Percentiles rank a stretch among this genome's conserved stretches.
Evolutionary conservation across 441 rosid species (phyloP).

Genomic region (Geranium incanum): DNA sequence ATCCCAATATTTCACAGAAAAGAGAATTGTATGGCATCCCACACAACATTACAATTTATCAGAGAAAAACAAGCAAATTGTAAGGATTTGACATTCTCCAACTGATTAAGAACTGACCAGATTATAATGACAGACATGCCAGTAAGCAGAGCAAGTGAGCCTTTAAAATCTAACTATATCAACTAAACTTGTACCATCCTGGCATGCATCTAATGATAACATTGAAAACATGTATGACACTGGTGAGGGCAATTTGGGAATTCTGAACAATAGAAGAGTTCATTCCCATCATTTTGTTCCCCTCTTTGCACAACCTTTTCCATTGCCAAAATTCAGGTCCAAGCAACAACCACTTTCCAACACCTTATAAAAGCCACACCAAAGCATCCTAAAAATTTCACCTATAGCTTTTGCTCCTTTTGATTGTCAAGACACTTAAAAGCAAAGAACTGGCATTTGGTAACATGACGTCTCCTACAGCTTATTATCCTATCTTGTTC

Average conservation of each 20-base stretch:
- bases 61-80: not conserved
- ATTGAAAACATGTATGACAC: not conserved
- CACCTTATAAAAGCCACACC: conserved; percentile 11
- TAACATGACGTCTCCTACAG: conserved; percentile 35
- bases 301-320: conserved; percentile 9
- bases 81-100: not conserved
- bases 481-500: conserved; percentile 20
- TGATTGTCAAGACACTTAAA: not conserved
- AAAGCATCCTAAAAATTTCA: conserved; percentile 2
- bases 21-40: not conserved
- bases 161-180: not conserved
- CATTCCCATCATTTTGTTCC: conserved; percentile 7
- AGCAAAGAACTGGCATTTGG: conserved; percentile 9
- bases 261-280: not conserved
- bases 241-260: not conserved
- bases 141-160: not conserved
- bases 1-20: not conserved
- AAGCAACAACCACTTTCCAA: conserved; percentile 5
- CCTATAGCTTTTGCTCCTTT: not conserved
- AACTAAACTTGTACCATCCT: conserved; percentile 5
- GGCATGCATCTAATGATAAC: conserved; percentile 5
- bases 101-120: not conserved
- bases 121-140: not conserved
- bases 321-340: conserved; percentile 7
- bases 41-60: not conserved